A percentile compares a stretch with the other conserved stretches of the same genome.
Evolutionary conservation across 768 basidiomycete genomes (phyloP).

Genomic region (Pulveroboletus sp.): DNA sequence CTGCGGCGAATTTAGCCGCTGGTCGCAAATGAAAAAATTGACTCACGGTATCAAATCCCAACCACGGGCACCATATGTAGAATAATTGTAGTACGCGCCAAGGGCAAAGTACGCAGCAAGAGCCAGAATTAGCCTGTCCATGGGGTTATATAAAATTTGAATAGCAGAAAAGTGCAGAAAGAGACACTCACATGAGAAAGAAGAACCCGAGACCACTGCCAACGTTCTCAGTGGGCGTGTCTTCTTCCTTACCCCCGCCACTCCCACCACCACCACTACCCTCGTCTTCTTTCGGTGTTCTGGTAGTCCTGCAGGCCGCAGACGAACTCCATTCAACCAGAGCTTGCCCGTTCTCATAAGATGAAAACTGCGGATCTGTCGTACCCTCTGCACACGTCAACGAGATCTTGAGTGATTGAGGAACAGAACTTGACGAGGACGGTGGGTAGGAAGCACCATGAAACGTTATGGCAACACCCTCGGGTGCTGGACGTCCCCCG

Average conservation of each 20-base stretch:
- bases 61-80: constrained; percentile 80
- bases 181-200: constrained; percentile 69
- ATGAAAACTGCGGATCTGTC: constrained; percentile 47
- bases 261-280: constrained; percentile 14
- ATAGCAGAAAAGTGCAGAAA: constrained; percentile 1
- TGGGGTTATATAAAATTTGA: constrained; percentile 32
- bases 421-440: constrained; percentile 35
- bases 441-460: constrained; percentile 60
- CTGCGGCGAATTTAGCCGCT: constrained; percentile 32
- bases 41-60: constrained; percentile 81
- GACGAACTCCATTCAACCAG: constrained; percentile 59
- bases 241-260: constrained; percentile 15
- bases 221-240: constrained; percentile 37
- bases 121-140: constrained; percentile 46
- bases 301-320: constrained; percentile 48
- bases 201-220: constrained; percentile 86
- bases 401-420: constrained; percentile 59
- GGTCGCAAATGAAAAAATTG: constrained; percentile 3
- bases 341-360: constrained; percentile 54
- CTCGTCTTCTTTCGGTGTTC: constrained; percentile 25
- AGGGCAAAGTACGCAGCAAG: constrained; percentile 67
- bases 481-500: constrained; percentile 38
- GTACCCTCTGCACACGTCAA: constrained; percentile 48
- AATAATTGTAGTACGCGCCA: constrained; percentile 86
- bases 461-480: constrained; percentile 52